Evolutionary conservation across 2,329 filamentous ascomycete species (phyloP).

Genomic region (Penicillium verrucosum): DNA sequence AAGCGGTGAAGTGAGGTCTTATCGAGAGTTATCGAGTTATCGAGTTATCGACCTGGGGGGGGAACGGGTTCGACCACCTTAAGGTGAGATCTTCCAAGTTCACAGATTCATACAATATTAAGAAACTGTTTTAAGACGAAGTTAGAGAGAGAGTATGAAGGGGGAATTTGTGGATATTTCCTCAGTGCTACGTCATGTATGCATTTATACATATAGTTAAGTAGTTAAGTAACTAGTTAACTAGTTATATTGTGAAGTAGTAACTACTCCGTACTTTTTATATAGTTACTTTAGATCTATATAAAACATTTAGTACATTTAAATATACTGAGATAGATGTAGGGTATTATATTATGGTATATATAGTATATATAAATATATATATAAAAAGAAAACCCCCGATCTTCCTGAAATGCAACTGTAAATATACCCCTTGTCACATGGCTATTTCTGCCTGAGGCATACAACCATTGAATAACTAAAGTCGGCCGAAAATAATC

Average conservation of each 20-base stretch:
- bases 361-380: background rate
- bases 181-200: slow-evolving; percentile 25
- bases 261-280: background rate
- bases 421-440: slow-evolving; percentile 4
- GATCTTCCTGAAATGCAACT: background rate
- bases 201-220: background rate
- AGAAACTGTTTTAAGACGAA: background rate
- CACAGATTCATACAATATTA: background rate
- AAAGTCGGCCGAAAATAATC: background rate
- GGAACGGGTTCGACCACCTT: slow-evolving; percentile 5
- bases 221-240: background rate
- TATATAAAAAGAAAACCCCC: background rate
- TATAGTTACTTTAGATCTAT: background rate
- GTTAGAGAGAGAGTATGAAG: background rate
- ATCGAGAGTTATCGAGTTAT: slow-evolving; percentile 16
- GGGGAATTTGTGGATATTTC: slow-evolving; percentile 4
- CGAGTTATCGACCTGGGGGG: slow-evolving; percentile 9
- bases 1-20: slow-evolving; percentile 24
- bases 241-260: background rate
- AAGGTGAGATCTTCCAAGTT: background rate
- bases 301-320: background rate
- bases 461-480: background rate
- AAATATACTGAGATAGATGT: background rate
- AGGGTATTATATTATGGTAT: background rate
- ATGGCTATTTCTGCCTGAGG: slow-evolving; percentile 15